phyloP scores from a whole-genome alignment of 2,329 filamentous ascomycete species.

The Verticillium longisporum region DNA sequence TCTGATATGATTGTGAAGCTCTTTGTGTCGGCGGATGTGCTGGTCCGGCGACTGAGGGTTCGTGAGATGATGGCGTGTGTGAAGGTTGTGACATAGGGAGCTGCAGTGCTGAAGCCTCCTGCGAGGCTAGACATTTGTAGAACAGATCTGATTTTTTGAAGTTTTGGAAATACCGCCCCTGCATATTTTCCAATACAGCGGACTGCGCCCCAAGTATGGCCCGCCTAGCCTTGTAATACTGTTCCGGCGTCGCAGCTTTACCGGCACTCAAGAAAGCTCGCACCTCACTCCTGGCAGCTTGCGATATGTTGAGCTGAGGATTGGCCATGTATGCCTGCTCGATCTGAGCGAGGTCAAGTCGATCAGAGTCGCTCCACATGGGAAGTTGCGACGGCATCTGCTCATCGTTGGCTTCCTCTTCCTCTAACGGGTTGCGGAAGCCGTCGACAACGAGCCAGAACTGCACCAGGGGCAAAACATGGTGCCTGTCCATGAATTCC shows the following conservation, averaged over 20 bases:
- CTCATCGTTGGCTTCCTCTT: constrained; percentile 65
- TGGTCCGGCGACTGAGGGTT: constrained; percentile 1
- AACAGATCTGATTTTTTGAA: constrained; percentile 94
- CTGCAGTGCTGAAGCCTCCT: constrained; percentile 53
- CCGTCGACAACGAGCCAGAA: constrained; percentile 99
- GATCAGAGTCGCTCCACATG: constrained; percentile 77
- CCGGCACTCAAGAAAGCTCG: constrained; percentile 74
- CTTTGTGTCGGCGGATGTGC: constrained; percentile 7
- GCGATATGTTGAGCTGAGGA: constrained; percentile 71
- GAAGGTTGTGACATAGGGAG: neutral
- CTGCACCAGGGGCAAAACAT: constrained; percentile 82
- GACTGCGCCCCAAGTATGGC: constrained; percentile 80
- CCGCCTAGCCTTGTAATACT: constrained; percentile 77
- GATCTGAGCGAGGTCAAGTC: constrained; percentile 83
- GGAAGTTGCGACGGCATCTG: constrained; percentile 53
- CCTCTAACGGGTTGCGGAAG: constrained; percentile 87
- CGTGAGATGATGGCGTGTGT: constrained; percentile 1
- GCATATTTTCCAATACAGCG: constrained; percentile 76
- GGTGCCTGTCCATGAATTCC: constrained; percentile 96
- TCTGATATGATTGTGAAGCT: constrained; percentile 29
- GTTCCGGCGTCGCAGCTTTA: constrained; percentile 64
- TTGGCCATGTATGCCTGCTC: constrained; percentile 82
- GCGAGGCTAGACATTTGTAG: constrained; percentile 90
- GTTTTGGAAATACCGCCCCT: constrained; percentile 68
- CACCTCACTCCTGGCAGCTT: constrained; percentile 62